phyloP scores from a whole-genome alignment of 495 filamentous ascomycete species.

The Tetracladium marchalianum region DNA sequence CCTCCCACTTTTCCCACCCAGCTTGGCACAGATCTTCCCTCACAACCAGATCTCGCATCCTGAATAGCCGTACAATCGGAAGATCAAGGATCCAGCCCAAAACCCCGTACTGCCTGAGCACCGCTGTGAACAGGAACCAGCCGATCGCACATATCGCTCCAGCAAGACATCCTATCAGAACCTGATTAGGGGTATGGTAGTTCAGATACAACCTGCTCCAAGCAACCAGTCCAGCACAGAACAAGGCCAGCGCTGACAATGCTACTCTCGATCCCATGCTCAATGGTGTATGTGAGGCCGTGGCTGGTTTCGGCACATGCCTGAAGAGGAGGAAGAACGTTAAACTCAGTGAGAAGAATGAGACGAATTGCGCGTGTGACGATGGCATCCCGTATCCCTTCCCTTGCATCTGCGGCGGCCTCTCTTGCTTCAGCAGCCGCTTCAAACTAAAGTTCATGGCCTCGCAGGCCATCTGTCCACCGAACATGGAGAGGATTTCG shows the following conservation, averaged over 20 bases:
- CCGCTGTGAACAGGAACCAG: constrained; percentile 69
- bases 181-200: constrained; percentile 87
- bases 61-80: constrained; percentile 50
- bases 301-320: constrained; percentile 45
- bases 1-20: constrained; percentile 89
- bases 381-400: constrained; percentile 99
- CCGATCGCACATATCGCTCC: constrained; percentile 59
- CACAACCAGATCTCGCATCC: constrained; percentile 76
- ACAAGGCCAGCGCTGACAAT: constrained; percentile 45
- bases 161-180: constrained; percentile 65
- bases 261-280: constrained; percentile 45
- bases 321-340: constrained; percentile 72
- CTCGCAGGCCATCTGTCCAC: constrained; percentile 87
- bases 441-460: constrained; percentile 88
- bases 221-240: constrained; percentile 59
- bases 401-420: constrained; percentile 71
- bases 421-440: constrained; percentile 81
- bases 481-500: constrained; percentile 85
- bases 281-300: constrained; percentile 40
- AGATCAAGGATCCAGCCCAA: constrained; percentile 65
- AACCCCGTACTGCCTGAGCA: constrained; percentile 46
- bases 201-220: constrained; percentile 79
- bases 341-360: constrained; percentile 78
- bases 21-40: constrained; percentile 85
- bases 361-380: constrained; percentile 89